Evolutionary conservation across 768 basidiomycete genomes (phyloP).

Genomic region (Lactifluus rugatus): DNA sequence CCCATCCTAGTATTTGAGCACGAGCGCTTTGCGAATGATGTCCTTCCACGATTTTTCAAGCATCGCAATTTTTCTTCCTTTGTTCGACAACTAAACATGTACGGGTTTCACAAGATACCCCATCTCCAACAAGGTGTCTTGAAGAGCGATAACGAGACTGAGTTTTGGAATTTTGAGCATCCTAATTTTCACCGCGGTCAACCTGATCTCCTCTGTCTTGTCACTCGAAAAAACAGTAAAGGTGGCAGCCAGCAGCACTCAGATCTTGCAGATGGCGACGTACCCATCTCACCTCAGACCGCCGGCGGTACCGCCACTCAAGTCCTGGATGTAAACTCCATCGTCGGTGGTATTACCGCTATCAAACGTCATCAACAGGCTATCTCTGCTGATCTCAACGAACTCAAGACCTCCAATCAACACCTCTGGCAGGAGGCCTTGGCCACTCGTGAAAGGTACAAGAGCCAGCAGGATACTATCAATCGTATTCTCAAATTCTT

Average conservation of each 20-base stretch:
- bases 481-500: conserved; percentile 92
- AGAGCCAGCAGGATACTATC: conserved; percentile 94
- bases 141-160: conserved; percentile 68
- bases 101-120: conserved; percentile 90
- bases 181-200: conserved; percentile 83
- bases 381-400: conserved; percentile 83
- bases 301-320: conserved; percentile 35
- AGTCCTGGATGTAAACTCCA: conserved; percentile 64
- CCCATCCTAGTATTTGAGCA: conserved; percentile 67
- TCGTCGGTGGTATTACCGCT: conserved; percentile 71
- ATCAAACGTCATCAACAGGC: conserved; percentile 89
- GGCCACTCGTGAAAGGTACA: conserved; percentile 64
- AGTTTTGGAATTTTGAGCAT: conserved; percentile 89
- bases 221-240: conserved; percentile 65
- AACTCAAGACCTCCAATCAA: conserved; percentile 80
- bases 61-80: conserved; percentile 93
- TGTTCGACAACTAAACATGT: conserved; percentile 92
- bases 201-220: conserved; percentile 77
- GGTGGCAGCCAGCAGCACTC: conserved; percentile 10
- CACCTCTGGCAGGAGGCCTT: conserved; percentile 90
- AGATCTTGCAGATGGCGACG: conserved; percentile 12
- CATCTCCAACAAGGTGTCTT: conserved; percentile 93
- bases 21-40: conserved; percentile 80
- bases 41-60: conserved; percentile 94
- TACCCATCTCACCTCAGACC: conserved; percentile 20